Conservation (phyloP, 2,329 filamentous ascomycete species). For the Colletotrichum sp. region DNA sequence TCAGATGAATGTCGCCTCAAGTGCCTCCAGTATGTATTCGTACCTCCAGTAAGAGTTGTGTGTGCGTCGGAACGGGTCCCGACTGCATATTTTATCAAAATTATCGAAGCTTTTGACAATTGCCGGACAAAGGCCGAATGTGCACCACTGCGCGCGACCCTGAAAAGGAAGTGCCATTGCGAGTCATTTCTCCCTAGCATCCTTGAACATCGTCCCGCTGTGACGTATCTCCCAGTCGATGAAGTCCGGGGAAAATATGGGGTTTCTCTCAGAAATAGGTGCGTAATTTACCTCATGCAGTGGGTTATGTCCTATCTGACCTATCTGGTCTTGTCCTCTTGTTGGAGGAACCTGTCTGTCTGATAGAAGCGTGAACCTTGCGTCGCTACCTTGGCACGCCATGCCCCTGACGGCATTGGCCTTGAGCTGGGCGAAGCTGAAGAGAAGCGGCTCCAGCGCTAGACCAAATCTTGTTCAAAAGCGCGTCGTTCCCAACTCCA, state of each 20-base stretch:
- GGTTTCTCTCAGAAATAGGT: background rate
- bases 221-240: constrained; percentile 10
- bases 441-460: background rate
- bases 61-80: background rate
- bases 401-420: background rate
- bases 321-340: background rate
- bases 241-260: constrained; percentile 18
- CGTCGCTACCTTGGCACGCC: background rate
- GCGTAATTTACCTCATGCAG: constrained; percentile 12
- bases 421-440: background rate
- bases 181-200: constrained; percentile 16
- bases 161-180: background rate
- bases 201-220: constrained; percentile 7
- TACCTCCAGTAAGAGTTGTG: background rate
- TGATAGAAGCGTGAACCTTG: constrained; percentile 3
- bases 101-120: background rate
- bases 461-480: constrained; percentile 13
- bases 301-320: background rate
- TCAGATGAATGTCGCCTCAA: background rate
- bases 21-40: background rate
- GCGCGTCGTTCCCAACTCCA: background rate
- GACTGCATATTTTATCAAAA: background rate
- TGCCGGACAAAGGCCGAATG: background rate
- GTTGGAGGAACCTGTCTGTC: constrained; percentile 5
- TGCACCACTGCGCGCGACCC: background rate